phyloP scores from a whole-genome alignment of 441 rosid genomes.

The Cnidoscolus chayamansa region DNA sequence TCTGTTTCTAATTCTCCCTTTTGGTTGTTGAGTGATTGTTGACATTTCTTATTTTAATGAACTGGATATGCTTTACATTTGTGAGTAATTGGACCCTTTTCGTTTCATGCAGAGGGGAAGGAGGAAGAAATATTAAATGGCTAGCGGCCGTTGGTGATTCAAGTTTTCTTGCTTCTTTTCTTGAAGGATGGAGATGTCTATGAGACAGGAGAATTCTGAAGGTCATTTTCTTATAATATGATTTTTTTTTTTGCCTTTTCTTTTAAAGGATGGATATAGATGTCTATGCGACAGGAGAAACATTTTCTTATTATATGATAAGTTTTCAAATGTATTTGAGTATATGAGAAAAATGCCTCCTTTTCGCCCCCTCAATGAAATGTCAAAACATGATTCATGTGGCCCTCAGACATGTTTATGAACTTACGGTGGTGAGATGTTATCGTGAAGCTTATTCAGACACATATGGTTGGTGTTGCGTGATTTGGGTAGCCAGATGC shows the following conservation, averaged over 20 bases:
- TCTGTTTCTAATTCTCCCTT: background rate
- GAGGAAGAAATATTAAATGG: conserved; percentile 31
- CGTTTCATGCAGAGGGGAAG: conserved; percentile 35
- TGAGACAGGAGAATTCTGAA: conserved; percentile 38
- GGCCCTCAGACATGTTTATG: background rate
- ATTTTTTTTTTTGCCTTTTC: conserved; percentile 22
- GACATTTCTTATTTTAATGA: background rate
- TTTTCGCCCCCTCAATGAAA: background rate
- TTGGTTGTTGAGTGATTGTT: conserved; percentile 4
- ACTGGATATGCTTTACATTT: background rate
- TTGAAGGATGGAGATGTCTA: conserved; percentile 49
- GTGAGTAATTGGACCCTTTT: conserved; percentile 13
- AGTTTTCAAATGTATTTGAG: background rate
- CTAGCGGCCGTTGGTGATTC: conserved; percentile 24
- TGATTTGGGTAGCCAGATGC: background rate
- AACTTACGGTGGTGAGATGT: background rate
- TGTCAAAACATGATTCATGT: background rate
- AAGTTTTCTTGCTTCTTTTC: conserved; percentile 27
- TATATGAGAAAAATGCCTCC: background rate
- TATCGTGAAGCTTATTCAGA: background rate
- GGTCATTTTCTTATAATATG: conserved; percentile 6
- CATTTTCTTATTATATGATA: conserved; percentile 7
- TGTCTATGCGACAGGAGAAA: conserved; percentile 38
- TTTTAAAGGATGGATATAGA: conserved; percentile 30
- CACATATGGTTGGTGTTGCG: background rate